phyloP scores from a whole-genome alignment of 352 stramenopile species.

The Phytopythium ostracodes region DNA sequence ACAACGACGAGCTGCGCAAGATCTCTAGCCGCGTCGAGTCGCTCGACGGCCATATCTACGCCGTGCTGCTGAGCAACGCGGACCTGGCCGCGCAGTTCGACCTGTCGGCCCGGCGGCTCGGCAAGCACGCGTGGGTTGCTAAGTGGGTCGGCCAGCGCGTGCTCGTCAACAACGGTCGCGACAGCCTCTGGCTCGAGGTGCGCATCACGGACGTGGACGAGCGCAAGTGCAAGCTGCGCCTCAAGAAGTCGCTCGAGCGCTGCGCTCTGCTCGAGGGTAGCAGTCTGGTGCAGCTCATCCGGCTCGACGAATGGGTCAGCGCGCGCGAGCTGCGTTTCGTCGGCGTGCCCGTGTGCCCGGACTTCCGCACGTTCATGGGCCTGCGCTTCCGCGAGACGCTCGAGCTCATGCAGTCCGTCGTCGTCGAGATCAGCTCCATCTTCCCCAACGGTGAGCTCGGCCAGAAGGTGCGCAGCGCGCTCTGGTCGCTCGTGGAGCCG shows the following conservation, averaged over 20 bases:
- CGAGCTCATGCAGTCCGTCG: slow-evolving; percentile 52
- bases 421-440: slow-evolving; percentile 70
- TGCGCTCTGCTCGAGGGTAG: slow-evolving; percentile 17
- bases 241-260: slow-evolving; percentile 49
- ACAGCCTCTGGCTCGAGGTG: slow-evolving; percentile 65
- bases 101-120: slow-evolving; percentile 22
- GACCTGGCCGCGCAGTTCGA: slow-evolving; percentile 21
- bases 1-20: slow-evolving; percentile 48
- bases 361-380: slow-evolving; percentile 67
- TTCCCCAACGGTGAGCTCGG: slow-evolving; percentile 65
- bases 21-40: slow-evolving; percentile 44
- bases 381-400: slow-evolving; percentile 56
- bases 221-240: slow-evolving; percentile 54
- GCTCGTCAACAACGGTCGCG: slow-evolving; percentile 68
- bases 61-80: slow-evolving; percentile 30
- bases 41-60: slow-evolving; percentile 59
- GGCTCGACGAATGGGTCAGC: slow-evolving; percentile 43
- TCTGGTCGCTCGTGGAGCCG: slow-evolving; percentile 53
- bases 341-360: slow-evolving; percentile 41
- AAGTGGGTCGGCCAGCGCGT: slow-evolving; percentile 59
- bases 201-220: slow-evolving; percentile 55
- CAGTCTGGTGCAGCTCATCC: slow-evolving; percentile 40
- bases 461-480: slow-evolving; percentile 41
- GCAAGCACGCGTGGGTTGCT: slow-evolving; percentile 24
- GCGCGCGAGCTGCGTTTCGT: slow-evolving; percentile 52